phyloP scores from a whole-genome alignment of 2,329 filamentous ascomycete genomes.

The Hirsutella thompsonii region DNA sequence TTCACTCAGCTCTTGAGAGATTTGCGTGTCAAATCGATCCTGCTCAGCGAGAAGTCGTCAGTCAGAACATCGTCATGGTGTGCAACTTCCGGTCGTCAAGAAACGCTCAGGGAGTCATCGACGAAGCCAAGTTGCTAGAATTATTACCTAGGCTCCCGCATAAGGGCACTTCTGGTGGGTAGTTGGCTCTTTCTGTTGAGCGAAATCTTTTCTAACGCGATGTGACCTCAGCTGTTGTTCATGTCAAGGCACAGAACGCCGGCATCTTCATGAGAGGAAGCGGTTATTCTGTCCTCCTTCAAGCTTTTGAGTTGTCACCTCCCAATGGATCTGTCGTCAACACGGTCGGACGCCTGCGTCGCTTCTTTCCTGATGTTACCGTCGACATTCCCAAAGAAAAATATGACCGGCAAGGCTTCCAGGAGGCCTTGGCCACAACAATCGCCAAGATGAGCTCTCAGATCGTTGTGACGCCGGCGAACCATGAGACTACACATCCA shows the following conservation, averaged over 20 bases:
- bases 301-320: conserved; percentile 21
- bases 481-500: conserved; percentile 25
- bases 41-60: background rate
- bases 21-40: too few relatives aligned
- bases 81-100: background rate
- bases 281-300: conserved; percentile 10
- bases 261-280: conserved; percentile 15
- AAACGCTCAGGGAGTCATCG: background rate
- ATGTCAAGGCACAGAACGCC: conserved; percentile 17
- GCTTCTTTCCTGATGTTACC: conserved; percentile 13
- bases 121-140: background rate
- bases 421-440: conserved; percentile 1
- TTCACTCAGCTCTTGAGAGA: background rate
- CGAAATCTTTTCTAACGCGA: too few relatives aligned
- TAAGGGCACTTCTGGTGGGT: background rate
- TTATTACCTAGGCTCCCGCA: background rate
- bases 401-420: conserved; percentile 2
- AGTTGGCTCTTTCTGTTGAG: too few relatives aligned
- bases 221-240: background rate
- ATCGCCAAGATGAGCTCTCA: conserved; percentile 16
- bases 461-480: conserved; percentile 4
- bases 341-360: conserved; percentile 15
- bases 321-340: conserved; percentile 11
- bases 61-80: background rate
- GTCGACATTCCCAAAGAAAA: conserved; percentile 7